phyloP scores from a whole-genome alignment of 805 yeast genomes.

The Candida loeiensis region DNA sequence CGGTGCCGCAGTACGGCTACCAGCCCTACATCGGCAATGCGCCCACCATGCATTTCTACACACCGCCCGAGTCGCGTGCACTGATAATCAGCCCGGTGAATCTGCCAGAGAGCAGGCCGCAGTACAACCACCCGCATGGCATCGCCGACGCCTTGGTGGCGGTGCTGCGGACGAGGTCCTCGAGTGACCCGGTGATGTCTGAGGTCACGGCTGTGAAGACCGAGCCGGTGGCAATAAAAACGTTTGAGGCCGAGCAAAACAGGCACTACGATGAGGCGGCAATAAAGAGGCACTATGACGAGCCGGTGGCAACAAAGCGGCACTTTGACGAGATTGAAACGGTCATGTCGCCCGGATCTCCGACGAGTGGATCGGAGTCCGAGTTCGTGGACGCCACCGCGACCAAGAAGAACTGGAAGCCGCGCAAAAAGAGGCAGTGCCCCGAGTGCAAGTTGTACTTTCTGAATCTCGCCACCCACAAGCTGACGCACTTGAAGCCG shows the following conservation, averaged over 20 bases:
- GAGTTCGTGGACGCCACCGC: slow-evolving; percentile 3
- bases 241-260: too few relatives aligned
- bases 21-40: slow-evolving; percentile 3
- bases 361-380: slow-evolving; percentile 2
- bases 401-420: slow-evolving; percentile 29
- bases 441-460: slow-evolving; percentile 65
- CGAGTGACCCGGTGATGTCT: background rate
- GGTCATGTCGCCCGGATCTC: background rate
- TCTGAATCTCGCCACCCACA: slow-evolving; percentile 80
- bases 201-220: background rate
- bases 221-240: background rate
- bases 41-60: background rate
- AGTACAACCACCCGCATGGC: slow-evolving; percentile 3
- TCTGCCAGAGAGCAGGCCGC: slow-evolving; percentile 2
- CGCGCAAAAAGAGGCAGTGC: slow-evolving; percentile 67
- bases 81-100: slow-evolving; percentile 2
- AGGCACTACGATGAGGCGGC: too few relatives aligned
- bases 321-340: background rate
- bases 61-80: background rate
- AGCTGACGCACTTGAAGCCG: slow-evolving; percentile 70
- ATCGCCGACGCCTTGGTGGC: slow-evolving; percentile 4
- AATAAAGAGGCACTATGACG: too few relatives aligned
- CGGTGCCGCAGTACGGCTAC: slow-evolving; percentile 4
- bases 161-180: slow-evolving; percentile 3
- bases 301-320: background rate